Evolutionary conservation across 495 filamentous ascomycete genomes (phyloP).

Genomic region (Parathielavia hyrcaniae): DNA sequence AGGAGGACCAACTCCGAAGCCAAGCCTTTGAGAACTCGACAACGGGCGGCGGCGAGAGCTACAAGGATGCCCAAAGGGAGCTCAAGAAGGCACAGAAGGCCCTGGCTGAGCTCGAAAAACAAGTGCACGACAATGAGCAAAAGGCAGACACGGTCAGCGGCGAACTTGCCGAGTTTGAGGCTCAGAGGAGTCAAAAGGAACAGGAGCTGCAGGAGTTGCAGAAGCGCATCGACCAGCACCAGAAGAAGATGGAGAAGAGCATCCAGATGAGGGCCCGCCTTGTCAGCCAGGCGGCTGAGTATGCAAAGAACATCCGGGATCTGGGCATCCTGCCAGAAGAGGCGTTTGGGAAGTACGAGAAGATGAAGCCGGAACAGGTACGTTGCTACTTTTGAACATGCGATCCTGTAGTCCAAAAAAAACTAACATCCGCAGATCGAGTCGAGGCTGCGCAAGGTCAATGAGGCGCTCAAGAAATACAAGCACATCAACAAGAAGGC

Average conservation of each 20-base stretch:
- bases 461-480: constrained; percentile 91
- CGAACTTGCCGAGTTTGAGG: constrained; percentile 55
- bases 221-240: constrained; percentile 73
- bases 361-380: constrained; percentile 66
- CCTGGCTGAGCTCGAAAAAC: constrained; percentile 55
- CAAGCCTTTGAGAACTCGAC: constrained; percentile 63
- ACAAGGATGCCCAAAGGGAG: constrained; percentile 75
- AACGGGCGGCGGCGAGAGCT: constrained; percentile 54
- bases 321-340: constrained; percentile 91
- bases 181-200: constrained; percentile 59
- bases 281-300: constrained; percentile 67
- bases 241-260: constrained; percentile 87
- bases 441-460: constrained; percentile 85
- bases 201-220: constrained; percentile 67
- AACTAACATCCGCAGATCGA: constrained; percentile 52
- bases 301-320: constrained; percentile 80
- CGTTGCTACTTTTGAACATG: constrained; percentile 18
- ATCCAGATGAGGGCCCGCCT: constrained; percentile 79
- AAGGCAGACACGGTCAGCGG: constrained; percentile 60
- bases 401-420: not conserved
- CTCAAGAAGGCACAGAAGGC: constrained; percentile 67
- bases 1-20: constrained; percentile 78
- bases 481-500: constrained; percentile 99
- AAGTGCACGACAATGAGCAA: constrained; percentile 64
- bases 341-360: constrained; percentile 85